These are phyloP conservation scores for Vigna hirtella DNA, from an alignment of 306 rosid genomes.

Conservation along the genomic window DNA sequence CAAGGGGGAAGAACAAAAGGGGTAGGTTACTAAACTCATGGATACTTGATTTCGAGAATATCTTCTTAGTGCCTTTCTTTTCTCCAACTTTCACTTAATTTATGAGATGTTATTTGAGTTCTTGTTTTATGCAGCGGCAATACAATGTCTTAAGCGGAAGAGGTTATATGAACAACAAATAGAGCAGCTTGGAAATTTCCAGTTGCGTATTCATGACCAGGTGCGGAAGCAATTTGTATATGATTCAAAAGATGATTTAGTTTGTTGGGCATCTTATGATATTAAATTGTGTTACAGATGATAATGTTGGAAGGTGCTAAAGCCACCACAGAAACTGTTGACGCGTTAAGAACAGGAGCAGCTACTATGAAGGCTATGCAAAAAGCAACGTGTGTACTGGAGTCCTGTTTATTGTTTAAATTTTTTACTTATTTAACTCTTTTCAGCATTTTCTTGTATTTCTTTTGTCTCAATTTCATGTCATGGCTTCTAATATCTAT, in stretches of 20 bases:
- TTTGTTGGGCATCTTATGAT: constrained; percentile 39
- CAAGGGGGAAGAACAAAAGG: constrained; percentile 83
- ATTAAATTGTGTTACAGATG: constrained; percentile 64
- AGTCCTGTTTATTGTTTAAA: constrained; percentile 17
- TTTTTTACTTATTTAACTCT: not conserved
- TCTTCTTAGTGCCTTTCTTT: not conserved
- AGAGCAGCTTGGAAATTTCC: constrained; percentile 98
- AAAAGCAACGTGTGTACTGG: constrained; percentile 84
- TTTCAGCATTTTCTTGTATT: not conserved
- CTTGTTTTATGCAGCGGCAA: constrained; percentile 71
- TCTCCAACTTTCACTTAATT: constrained; percentile 1
- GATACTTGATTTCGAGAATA: constrained; percentile 20
- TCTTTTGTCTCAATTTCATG: not conserved
- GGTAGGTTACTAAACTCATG: constrained; percentile 53
- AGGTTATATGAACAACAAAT: constrained; percentile 92
- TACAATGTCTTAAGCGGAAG: constrained; percentile 97
- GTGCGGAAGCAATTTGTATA: constrained; percentile 49
- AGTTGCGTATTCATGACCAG: constrained; percentile 97
- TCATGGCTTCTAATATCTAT: not conserved
- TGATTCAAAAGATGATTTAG: not conserved
- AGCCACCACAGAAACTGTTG: constrained; percentile 99
- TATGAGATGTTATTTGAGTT: not conserved
- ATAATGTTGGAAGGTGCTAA: constrained; percentile 98
- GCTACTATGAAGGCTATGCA: constrained; percentile 99
- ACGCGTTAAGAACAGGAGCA: constrained; percentile 95